Conservation (phyloP, 371 early-diverging fungal species). For the Mortierella sp. region DNA sequence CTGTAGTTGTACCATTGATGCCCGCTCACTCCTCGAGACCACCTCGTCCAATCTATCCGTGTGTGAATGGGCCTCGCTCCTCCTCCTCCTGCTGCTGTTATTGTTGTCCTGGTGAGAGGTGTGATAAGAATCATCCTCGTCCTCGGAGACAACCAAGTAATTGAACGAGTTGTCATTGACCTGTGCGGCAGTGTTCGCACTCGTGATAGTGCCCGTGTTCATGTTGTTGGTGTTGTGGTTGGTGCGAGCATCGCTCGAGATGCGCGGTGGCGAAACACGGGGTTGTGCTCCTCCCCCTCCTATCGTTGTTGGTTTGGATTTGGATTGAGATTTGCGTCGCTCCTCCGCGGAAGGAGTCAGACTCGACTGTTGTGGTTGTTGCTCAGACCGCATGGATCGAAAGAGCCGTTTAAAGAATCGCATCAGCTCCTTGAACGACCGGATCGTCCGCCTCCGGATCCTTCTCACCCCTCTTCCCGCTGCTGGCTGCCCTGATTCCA, state of each 20-base stretch:
- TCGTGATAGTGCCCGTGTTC: background rate
- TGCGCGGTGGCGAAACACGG: background rate
- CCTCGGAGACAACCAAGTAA: background rate
- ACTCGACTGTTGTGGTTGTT: background rate
- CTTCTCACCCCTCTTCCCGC: background rate
- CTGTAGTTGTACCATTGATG: background rate
- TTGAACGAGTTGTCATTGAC: background rate
- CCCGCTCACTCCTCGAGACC: too few relatives aligned
- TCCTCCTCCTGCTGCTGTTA: background rate
- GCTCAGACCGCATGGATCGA: conserved; percentile 12
- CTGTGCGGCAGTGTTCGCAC: background rate
- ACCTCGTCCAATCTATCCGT: background rate
- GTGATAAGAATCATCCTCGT: background rate
- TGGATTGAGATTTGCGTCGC: background rate
- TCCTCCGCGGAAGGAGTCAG: background rate
- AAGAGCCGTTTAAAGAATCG: background rate
- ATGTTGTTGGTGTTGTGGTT: background rate
- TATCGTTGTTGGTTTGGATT: background rate
- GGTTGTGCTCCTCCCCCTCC: background rate
- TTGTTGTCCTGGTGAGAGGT: background rate
- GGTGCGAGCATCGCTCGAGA: background rate
- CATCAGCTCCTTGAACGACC: background rate
- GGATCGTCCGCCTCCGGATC: conserved; percentile 1
- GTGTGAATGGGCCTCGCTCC: background rate
- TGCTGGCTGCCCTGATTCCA: background rate